Evolutionary conservation across 768 basidiomycete genomes (phyloP).

Genomic region (Serpula lacrymans): DNA sequence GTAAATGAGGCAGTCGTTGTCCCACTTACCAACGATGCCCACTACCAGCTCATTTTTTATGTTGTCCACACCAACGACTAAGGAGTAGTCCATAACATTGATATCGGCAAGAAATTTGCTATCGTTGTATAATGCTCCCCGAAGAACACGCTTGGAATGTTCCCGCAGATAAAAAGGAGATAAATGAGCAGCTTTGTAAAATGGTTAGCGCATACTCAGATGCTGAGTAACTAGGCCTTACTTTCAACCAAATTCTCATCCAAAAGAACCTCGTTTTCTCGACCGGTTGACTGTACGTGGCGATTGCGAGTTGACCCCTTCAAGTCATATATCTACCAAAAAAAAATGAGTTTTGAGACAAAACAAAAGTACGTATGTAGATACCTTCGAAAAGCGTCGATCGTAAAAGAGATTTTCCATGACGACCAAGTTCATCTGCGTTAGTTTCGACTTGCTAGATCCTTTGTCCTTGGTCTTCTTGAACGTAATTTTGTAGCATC

Average conservation of each 20-base stretch:
- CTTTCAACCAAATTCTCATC: constrained; percentile 96
- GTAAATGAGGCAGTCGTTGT: neutral
- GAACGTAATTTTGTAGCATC: constrained; percentile 93
- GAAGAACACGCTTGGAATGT: constrained; percentile 89
- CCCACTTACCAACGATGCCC: constrained; percentile 89
- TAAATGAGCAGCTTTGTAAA: constrained; percentile 66
- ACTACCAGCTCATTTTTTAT: constrained; percentile 87
- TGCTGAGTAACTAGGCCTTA: constrained; percentile 31
- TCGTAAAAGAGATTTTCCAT: constrained; percentile 99
- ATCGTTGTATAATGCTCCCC: constrained; percentile 90
- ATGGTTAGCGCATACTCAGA: constrained; percentile 7
- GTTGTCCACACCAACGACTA: constrained; percentile 94
- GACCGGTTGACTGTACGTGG: constrained; percentile 85
- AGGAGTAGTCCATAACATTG: constrained; percentile 97
- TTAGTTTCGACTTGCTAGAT: constrained; percentile 66
- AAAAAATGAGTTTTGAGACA: constrained; percentile 2
- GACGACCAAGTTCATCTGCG: constrained; percentile 92
- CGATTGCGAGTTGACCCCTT: constrained; percentile 96
- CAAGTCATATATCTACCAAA: constrained; percentile 83
- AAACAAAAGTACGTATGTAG: neutral
- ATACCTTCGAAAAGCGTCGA: constrained; percentile 83
- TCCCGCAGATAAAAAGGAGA: constrained; percentile 94
- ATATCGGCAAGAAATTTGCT: constrained; percentile 92
- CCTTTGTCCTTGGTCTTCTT: constrained; percentile 71
- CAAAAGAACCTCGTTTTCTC: constrained; percentile 89